Evolutionary conservation across 352 stramenopile species (phyloP), one percentile per base, ranked within the genome.

Genomic region (Pythium angustatum): DNA sequence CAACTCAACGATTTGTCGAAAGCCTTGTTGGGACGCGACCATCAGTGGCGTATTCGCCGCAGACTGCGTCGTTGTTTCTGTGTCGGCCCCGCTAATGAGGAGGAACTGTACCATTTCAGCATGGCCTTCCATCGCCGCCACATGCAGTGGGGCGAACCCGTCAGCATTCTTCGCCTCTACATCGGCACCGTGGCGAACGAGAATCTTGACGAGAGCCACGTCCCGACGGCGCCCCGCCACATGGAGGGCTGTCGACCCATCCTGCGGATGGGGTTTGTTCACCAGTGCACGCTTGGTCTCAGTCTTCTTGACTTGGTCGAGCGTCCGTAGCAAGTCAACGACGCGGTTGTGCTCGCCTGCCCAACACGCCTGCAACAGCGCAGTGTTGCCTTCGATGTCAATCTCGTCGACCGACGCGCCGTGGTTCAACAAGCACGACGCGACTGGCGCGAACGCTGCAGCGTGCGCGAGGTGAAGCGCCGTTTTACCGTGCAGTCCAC

Each of bases 111-210:
- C 43, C 22, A 54, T 21, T 0, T 30, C 24, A 7, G 5, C 19
- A 26, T 60, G 56, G 17, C 43, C n/a, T 2, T 7, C n/a, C 28
- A 15, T 1, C 10, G 44, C 43, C 10, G 56, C 56, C 19, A 11
- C 3, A 22, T 36, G 5, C 14, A 62, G 21, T 24, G 56, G 22
- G 2, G 31, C n/a, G 6, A 28, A 34, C 4, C 15, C 30, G 22
- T 36, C 28, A n/a, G 17, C 17, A 28, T 44, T 62, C 21, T 62
- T 54, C 9, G n/a, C 7, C 2, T 55, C 24, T 11, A 62, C 28
- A 11, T 62, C 14, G 56, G 44, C 27, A 1, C 34, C 44, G n/a
- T 27, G 56, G 9, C 31, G 22, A 26, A 60, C 14, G 19, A 60
- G 21, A 26, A 51, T 17, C 12, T 10, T 22, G n/a, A 49, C 52